Evolutionary conservation across 1,139 yeast species (phyloP).

Genomic region (Suzukiozyma palmioleophila): DNA sequence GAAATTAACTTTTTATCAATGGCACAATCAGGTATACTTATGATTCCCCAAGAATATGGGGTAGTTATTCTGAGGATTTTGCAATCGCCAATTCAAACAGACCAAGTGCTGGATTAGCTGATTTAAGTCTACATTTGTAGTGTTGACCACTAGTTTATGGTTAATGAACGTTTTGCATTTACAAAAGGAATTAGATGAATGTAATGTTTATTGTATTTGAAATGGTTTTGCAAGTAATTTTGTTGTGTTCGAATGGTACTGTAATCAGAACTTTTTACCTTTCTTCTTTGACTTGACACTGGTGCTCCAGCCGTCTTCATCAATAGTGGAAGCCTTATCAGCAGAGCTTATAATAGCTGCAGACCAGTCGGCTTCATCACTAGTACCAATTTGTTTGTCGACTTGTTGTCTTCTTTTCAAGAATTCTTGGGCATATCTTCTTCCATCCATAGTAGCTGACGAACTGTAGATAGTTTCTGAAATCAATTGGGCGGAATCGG

Average conservation of each 20-base stretch:
- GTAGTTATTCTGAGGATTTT: slow-evolving; percentile 18
- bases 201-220: no score
- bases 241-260: no score
- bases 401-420: slow-evolving; percentile 70
- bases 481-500: slow-evolving; percentile 78
- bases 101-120: no score
- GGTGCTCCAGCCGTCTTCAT: slow-evolving; percentile 74
- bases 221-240: no score
- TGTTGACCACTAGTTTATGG: no score
- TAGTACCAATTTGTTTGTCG: slow-evolving; percentile 50
- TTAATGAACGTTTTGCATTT: no score
- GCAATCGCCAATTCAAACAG: background rate
- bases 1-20: slow-evolving; percentile 63
- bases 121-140: no score
- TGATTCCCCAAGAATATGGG: slow-evolving; percentile 54
- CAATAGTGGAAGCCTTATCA: slow-evolving; percentile 45
- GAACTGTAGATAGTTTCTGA: slow-evolving; percentile 90
- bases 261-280: slow-evolving; percentile 30
- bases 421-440: slow-evolving; percentile 89
- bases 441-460: slow-evolving; percentile 90
- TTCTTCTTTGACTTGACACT: slow-evolving; percentile 54
- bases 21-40: slow-evolving; percentile 57
- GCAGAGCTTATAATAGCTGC: slow-evolving; percentile 54
- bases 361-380: slow-evolving; percentile 62
- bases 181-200: no score